A percentile compares a stretch with the other conserved stretches of the same genome.
Conservation (phyloP, 371 early-diverging fungal genomes). For the Mucor velutinosus region DNA sequence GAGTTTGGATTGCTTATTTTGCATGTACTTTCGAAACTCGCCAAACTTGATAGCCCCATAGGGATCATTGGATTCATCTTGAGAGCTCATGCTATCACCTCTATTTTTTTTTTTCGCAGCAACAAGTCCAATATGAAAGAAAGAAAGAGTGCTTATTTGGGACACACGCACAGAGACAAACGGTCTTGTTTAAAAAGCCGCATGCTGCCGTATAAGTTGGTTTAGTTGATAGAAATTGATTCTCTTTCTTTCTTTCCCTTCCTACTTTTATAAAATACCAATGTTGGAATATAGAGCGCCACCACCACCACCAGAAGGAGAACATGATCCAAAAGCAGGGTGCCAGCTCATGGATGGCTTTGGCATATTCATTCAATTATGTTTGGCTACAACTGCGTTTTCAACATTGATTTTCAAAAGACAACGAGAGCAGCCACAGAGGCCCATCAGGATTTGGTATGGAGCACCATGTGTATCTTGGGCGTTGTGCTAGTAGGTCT, state of each 20-base stretch:
- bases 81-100: neutral
- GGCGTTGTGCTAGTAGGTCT: too few species aligned
- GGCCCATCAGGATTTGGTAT: constrained; percentile 66
- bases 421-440: constrained; percentile 60
- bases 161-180: neutral
- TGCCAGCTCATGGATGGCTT: constrained; percentile 65
- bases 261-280: neutral
- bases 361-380: constrained; percentile 65
- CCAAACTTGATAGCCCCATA: constrained; percentile 63
- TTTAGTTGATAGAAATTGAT: neutral
- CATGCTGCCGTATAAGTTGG: neutral
- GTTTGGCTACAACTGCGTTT: constrained; percentile 63
- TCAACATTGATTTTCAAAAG: constrained; percentile 67
- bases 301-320: constrained; percentile 8
- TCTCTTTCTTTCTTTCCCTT: constrained; percentile 4
- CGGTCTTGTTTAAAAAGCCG: neutral
- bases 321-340: constrained; percentile 38
- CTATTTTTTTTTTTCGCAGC: neutral
- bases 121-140: neutral
- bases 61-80: constrained; percentile 31
- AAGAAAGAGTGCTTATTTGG: neutral
- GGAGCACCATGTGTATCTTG: neutral
- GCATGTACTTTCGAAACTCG: constrained; percentile 64
- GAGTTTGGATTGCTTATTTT: constrained; percentile 63
- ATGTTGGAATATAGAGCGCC: constrained; percentile 18